A percentile compares a stretch with the other conserved stretches of the same genome.
phyloP scores from a whole-genome alignment of 1,139 yeast species.

The Protomyces macrosporus region DNA sequence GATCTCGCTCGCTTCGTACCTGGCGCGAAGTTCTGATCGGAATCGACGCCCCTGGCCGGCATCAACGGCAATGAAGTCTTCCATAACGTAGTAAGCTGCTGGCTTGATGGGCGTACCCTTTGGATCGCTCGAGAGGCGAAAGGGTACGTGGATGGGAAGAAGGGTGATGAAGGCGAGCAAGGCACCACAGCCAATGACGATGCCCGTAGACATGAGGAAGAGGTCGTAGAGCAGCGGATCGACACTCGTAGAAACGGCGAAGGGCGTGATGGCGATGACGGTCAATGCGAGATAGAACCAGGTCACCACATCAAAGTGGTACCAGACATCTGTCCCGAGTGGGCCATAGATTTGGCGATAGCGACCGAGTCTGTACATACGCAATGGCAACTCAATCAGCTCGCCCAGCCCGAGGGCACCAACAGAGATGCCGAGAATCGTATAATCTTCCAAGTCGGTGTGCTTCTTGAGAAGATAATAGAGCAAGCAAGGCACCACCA shows the following conservation, averaged over 20 bases:
- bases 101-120: background rate
- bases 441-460: background rate
- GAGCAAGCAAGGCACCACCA: background rate
- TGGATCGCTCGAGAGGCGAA: background rate
- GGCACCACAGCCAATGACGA: background rate
- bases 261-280: background rate
- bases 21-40: background rate
- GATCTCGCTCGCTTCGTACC: background rate
- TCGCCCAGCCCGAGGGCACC: background rate
- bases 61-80: conserved; percentile 1
- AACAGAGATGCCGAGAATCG: background rate
- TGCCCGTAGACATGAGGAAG: background rate
- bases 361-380: background rate
- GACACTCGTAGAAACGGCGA: background rate
- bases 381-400: background rate
- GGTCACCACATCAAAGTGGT: background rate
- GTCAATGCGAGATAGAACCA: background rate
- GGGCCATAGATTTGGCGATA: background rate
- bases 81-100: background rate
- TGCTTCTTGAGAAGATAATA: background rate
- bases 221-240: background rate
- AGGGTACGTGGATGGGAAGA: background rate
- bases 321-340: background rate
- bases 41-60: background rate
- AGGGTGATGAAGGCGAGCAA: background rate